Percentiles rank a stretch among this genome's conserved stretches.
Evolutionary conservation across 2,329 filamentous ascomycete species (phyloP).

Genomic region (Hymenoscyphus linearis): DNA sequence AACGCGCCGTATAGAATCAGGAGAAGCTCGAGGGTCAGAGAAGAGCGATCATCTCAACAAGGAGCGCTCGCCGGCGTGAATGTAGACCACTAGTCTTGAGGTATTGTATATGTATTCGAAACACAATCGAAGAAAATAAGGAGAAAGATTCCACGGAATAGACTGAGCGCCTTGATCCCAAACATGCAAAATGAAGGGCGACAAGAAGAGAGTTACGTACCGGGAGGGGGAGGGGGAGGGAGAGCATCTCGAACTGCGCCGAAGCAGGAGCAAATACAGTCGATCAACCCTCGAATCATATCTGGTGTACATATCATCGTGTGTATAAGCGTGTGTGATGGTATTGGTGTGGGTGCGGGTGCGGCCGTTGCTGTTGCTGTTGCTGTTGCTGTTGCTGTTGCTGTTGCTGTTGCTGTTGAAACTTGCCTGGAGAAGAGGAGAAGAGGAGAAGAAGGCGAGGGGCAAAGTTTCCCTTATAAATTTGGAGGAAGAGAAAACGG

Average conservation of each 20-base stretch:
- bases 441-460: not conserved
- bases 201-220: not conserved
- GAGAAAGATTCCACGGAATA: not conserved
- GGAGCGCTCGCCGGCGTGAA: no score
- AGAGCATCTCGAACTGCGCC: not conserved
- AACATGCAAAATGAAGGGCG: not conserved
- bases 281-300: not conserved
- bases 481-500: not conserved
- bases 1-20: no score
- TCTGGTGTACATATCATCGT: not conserved
- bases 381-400: no score
- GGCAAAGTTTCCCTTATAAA: not conserved
- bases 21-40: no score
- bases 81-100: no score
- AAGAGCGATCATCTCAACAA: no score
- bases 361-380: no score
- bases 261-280: not conserved
- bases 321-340: not conserved
- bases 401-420: not conserved
- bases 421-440: not conserved
- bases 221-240: not conserved
- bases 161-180: no score
- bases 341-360: no score
- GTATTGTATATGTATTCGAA: not conserved
- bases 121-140: not conserved